A percentile compares a stretch with the other conserved stretches of the same genome.
Conservation (phyloP, 176 grass and related monocot species). For the Raddia guianensis region DNA sequence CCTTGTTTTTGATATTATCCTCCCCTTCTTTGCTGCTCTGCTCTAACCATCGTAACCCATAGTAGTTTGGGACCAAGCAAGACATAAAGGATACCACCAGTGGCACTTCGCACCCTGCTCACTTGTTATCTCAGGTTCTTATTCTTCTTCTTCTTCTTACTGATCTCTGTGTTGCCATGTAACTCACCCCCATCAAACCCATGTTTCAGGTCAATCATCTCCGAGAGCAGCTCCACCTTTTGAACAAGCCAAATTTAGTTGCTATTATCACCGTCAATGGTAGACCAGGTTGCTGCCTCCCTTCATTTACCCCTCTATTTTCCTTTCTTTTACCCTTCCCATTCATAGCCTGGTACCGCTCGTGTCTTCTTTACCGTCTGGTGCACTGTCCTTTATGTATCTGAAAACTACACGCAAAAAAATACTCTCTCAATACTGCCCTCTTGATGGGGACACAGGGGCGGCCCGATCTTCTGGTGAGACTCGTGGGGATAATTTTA, state of each 20-base stretch:
- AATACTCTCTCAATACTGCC: neutral
- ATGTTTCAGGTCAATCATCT: slow-evolving; percentile 61
- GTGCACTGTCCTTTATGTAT: neutral
- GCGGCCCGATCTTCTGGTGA: no score
- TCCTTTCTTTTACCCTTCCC: neutral
- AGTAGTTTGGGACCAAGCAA: slow-evolving; percentile 52
- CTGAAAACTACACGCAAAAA: neutral
- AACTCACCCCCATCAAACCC: neutral
- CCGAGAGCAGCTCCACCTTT: slow-evolving; percentile 54
- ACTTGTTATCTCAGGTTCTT: slow-evolving; percentile 52
- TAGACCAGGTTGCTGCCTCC: slow-evolving; percentile 51
- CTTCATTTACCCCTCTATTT: neutral
- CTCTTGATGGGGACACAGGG: no score
- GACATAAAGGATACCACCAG: slow-evolving; percentile 42
- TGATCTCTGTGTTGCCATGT: neutral
- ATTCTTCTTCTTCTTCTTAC: no score
- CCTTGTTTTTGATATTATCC: neutral
- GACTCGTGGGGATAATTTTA: no score
- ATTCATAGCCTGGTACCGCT: neutral
- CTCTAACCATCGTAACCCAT: neutral
- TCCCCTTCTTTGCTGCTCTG: no score
- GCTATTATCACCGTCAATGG: slow-evolving; percentile 53
- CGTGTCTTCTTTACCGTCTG: neutral
- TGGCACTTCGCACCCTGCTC: slow-evolving; percentile 44
- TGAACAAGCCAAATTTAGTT: slow-evolving; percentile 40